phyloP scores from a whole-genome alignment of 805 yeast genomes.

The Isabelozyma gotoi region DNA sequence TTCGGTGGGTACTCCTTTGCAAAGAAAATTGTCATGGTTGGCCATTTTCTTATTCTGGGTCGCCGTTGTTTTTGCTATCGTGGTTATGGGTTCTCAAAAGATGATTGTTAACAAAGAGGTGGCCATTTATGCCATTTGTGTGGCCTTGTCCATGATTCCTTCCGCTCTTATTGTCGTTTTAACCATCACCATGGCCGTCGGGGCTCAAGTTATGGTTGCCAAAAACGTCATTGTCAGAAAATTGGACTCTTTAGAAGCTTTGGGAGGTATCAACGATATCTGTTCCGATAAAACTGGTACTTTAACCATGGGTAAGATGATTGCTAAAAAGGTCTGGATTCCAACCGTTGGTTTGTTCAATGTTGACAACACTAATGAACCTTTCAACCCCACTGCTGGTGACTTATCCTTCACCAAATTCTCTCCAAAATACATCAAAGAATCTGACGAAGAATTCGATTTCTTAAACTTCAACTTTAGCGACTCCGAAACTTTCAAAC shows the following conservation, averaged over 20 bases:
- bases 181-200: constrained; percentile 42
- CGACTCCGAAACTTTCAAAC: constrained; percentile 17
- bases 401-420: constrained; percentile 30
- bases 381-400: constrained; percentile 40
- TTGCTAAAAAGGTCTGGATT: constrained; percentile 36
- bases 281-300: constrained; percentile 44
- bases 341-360: constrained; percentile 33
- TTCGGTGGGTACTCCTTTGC: constrained; percentile 47
- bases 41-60: constrained; percentile 53
- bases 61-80: constrained; percentile 37
- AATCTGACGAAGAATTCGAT: constrained; percentile 35
- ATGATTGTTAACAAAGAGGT: constrained; percentile 31
- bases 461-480: constrained; percentile 33
- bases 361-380: constrained; percentile 32
- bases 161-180: constrained; percentile 38
- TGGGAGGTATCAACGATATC: constrained; percentile 39
- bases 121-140: constrained; percentile 41
- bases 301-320: constrained; percentile 39
- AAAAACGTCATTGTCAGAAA: constrained; percentile 37
- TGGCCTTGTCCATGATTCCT: constrained; percentile 41
- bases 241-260: constrained; percentile 37
- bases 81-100: constrained; percentile 38
- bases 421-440: constrained; percentile 28
- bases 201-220: constrained; percentile 37
- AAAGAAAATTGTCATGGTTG: constrained; percentile 45